Percentiles rank a stretch among this genome's conserved stretches.
phyloP scores from a whole-genome alignment of 768 basidiomycete species.

The Trametes cingulata region DNA sequence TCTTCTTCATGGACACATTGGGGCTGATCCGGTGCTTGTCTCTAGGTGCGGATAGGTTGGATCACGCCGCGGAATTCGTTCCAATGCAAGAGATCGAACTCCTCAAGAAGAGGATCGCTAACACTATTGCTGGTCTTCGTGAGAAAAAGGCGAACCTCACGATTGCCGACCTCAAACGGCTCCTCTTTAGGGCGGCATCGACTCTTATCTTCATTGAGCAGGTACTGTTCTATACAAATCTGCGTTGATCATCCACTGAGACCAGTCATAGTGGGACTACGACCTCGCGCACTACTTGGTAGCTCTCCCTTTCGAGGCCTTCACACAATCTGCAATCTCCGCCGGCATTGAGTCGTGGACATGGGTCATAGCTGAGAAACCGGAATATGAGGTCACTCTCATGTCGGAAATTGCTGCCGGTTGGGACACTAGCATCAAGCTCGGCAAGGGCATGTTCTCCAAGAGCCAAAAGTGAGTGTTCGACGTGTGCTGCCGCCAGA shows the following conservation, averaged over 20 bases:
- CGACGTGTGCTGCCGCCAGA: neutral
- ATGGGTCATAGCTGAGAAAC: slow-evolving; percentile 89
- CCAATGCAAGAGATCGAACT: slow-evolving; percentile 62
- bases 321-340: slow-evolving; percentile 82
- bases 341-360: slow-evolving; percentile 95
- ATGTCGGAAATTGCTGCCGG: slow-evolving; percentile 85
- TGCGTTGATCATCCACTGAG: neutral
- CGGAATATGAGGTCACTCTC: slow-evolving; percentile 76
- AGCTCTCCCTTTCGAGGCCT: slow-evolving; percentile 82
- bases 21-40: neutral
- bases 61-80: slow-evolving; percentile 38
- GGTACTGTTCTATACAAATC: slow-evolving; percentile 38
- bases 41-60: neutral
- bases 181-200: slow-evolving; percentile 86
- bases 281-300: slow-evolving; percentile 88
- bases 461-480: slow-evolving; percentile 69
- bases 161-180: slow-evolving; percentile 78
- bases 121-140: slow-evolving; percentile 66
- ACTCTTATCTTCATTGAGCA: slow-evolving; percentile 69
- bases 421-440: slow-evolving; percentile 82
- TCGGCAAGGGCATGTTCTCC: slow-evolving; percentile 83
- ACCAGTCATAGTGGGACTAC: slow-evolving; percentile 67
- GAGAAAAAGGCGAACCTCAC: slow-evolving; percentile 73
- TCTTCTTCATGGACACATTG: neutral
- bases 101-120: slow-evolving; percentile 67